Evolutionary conservation across 2,329 filamentous ascomycete genomes (phyloP).

Genomic region (Diplodia scrobiculata): DNA sequence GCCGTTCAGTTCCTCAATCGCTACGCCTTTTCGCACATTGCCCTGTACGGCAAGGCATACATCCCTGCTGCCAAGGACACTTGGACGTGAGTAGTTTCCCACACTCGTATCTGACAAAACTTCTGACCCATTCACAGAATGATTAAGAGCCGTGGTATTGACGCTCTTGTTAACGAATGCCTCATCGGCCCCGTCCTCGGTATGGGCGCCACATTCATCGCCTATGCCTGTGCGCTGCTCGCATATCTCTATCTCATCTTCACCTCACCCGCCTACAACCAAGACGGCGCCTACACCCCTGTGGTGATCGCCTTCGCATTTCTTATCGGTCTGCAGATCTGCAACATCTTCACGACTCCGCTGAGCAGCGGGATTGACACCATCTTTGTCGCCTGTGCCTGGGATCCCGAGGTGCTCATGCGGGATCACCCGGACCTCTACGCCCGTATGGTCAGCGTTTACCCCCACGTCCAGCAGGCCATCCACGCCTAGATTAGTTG

Average conservation of each 20-base stretch:
- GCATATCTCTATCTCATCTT: conserved; percentile 85
- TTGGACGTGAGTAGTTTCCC: conserved; percentile 60
- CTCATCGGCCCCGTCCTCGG: conserved; percentile 65
- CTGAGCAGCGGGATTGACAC: conserved; percentile 87
- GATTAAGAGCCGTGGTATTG: conserved; percentile 89
- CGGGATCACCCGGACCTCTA: conserved; percentile 81
- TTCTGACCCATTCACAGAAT: conserved; percentile 50
- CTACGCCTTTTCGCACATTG: conserved; percentile 91
- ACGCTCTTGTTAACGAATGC: conserved; percentile 86
- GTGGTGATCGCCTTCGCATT: conserved; percentile 84
- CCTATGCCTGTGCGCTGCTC: conserved; percentile 76
- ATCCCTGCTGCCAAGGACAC: conserved; percentile 84
- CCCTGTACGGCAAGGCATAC: conserved; percentile 87
- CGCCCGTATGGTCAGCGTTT: conserved; percentile 73
- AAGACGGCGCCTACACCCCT: conserved; percentile 66
- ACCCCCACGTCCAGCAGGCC: conserved; percentile 78
- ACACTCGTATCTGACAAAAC: not conserved
- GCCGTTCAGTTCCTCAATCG: conserved; percentile 85
- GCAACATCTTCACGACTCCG: conserved; percentile 85
- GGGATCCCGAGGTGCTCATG: conserved; percentile 72
- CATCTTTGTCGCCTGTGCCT: conserved; percentile 78
- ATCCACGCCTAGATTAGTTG: conserved; percentile 59
- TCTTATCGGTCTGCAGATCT: conserved; percentile 85
- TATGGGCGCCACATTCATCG: conserved; percentile 81
- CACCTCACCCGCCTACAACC: conserved; percentile 78